Evolutionary conservation across 176 grass and related monocot genomes (phyloP).

Genomic region (Eleusine indica): DNA sequence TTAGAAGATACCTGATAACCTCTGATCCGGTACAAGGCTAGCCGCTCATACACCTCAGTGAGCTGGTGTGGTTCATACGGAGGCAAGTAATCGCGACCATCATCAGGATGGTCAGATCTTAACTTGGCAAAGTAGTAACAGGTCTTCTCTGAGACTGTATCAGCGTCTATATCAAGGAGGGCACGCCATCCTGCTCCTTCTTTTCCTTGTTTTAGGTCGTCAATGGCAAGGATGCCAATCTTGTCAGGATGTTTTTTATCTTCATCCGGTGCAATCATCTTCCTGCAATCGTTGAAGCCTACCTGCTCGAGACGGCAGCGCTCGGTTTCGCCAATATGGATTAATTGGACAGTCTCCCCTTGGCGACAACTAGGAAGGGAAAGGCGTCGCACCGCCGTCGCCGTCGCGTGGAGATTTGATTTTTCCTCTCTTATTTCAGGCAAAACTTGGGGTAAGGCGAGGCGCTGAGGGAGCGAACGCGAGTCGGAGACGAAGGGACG

Average conservation of each 20-base stretch:
- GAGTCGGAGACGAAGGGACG: too few species aligned
- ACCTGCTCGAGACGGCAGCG: too few species aligned
- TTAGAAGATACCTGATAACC: slow-evolving; percentile 23
- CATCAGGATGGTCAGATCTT: not conserved
- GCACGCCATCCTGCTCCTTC: not conserved
- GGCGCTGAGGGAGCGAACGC: too few species aligned
- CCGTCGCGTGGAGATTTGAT: too few species aligned
- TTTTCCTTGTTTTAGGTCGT: slow-evolving; percentile 6
- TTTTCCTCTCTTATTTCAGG: too few species aligned
- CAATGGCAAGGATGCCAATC: not conserved
- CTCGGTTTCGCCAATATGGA: too few species aligned
- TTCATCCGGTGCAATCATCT: not conserved
- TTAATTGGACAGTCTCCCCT: too few species aligned
- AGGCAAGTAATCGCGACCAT: not conserved
- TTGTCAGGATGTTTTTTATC: not conserved
- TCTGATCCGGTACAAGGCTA: slow-evolving; percentile 27
- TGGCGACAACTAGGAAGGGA: too few species aligned
- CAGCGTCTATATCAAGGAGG: not conserved
- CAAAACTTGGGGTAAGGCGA: too few species aligned
- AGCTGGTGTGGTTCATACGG: not conserved
- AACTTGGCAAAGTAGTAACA: not conserved
- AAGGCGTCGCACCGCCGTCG: too few species aligned
- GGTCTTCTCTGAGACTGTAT: not conserved
- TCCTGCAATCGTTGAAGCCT: not conserved
- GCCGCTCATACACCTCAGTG: not conserved